Conservation (phyloP, 768 basidiomycete genomes). For the Russula compacta region DNA sequence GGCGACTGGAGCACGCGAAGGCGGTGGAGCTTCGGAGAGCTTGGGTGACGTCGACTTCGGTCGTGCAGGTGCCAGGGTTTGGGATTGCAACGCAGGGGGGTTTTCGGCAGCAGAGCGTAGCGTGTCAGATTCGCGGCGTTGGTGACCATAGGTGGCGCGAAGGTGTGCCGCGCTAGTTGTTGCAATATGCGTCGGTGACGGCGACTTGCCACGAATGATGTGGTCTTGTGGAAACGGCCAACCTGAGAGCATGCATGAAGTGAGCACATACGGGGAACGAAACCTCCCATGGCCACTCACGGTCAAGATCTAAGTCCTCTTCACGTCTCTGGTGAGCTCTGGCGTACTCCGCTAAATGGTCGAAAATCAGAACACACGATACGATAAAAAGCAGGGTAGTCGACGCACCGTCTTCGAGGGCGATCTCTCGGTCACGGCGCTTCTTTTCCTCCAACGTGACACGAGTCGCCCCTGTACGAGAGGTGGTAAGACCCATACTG, state of each 20-base stretch:
- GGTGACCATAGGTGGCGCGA: conserved; percentile 37
- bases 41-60: conserved; percentile 13
- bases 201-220: conserved; percentile 37
- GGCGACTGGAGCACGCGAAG: conserved; percentile 3
- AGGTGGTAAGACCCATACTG: conserved; percentile 29
- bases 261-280: neutral
- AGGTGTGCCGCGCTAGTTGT: conserved; percentile 23
- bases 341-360: conserved; percentile 7
- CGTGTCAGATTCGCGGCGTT: conserved; percentile 70
- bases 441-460: conserved; percentile 40
- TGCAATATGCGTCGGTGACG: conserved; percentile 39
- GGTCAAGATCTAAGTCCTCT: conserved; percentile 32
- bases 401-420: conserved; percentile 37
- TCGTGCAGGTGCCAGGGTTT: conserved; percentile 1
- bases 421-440: conserved; percentile 27
- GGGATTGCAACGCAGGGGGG: neutral
- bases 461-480: conserved; percentile 30
- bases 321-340: conserved; percentile 24
- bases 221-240: conserved; percentile 19
- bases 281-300: conserved; percentile 24
- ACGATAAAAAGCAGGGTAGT: conserved; percentile 17
- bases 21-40: conserved; percentile 3
- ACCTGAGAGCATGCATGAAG: conserved; percentile 16
- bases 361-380: neutral
- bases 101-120: conserved; percentile 42